These are phyloP conservation scores for Aspergillus asperescens DNA, from an alignment of 495 filamentous ascomycete genomes.

Conservation along the genomic window DNA sequence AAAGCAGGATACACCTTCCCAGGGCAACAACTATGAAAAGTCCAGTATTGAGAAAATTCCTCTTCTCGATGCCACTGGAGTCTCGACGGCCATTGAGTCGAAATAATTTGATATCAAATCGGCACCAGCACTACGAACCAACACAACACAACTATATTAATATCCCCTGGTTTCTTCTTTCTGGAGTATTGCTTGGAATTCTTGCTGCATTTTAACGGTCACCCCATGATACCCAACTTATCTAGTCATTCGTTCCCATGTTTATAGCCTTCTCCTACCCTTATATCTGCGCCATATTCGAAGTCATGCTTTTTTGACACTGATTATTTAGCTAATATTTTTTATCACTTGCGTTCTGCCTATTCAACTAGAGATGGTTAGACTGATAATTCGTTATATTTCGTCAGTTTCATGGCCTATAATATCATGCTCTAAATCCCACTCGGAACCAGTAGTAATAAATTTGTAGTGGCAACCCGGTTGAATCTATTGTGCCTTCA, in stretches of 20 bases:
- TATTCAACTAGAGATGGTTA: background rate
- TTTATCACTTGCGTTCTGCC: background rate
- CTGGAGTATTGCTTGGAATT: slow-evolving; percentile 3
- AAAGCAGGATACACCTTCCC: slow-evolving; percentile 8
- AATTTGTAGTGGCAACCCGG: too few species aligned
- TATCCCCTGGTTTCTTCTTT: background rate
- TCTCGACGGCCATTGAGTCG: slow-evolving; percentile 24
- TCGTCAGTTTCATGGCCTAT: too few species aligned
- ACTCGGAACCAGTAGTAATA: too few species aligned
- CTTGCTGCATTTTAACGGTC: slow-evolving; percentile 7
- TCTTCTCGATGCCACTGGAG: slow-evolving; percentile 31
- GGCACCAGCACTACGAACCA: too few species aligned
- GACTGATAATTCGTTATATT: too few species aligned
- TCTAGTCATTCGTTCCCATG: slow-evolving; percentile 8
- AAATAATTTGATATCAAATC: background rate
- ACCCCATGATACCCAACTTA: slow-evolving; percentile 21
- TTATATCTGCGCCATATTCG: background rate
- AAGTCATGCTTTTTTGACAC: background rate
- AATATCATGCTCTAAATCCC: too few species aligned
- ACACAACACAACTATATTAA: background rate
- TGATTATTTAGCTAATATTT: background rate
- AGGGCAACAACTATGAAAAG: slow-evolving; percentile 25
- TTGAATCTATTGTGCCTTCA: too few species aligned
- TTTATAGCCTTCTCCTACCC: background rate
- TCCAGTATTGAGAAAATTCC: slow-evolving; percentile 39